Percentiles rank a stretch among this genome's conserved stretches.
Evolutionary conservation across 1,284 basidiomycete genomes (phyloP).

Genomic region (Tylopilus microsporus): DNA sequence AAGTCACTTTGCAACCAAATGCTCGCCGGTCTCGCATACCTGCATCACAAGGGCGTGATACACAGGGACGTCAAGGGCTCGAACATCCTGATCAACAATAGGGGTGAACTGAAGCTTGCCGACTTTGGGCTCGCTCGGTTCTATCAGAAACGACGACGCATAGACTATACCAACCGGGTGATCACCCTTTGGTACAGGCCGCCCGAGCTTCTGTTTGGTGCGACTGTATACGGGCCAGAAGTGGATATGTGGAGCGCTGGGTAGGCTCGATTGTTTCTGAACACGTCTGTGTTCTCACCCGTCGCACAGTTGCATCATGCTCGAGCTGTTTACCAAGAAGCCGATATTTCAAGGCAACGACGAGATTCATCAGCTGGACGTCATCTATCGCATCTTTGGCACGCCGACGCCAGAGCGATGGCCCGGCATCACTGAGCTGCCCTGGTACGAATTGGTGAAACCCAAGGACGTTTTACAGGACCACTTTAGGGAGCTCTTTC

Average conservation of each 20-base stretch:
- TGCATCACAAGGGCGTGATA: conserved; percentile 92
- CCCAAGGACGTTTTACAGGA: conserved; percentile 71
- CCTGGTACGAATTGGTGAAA: conserved; percentile 98
- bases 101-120: conserved; percentile 90
- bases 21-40: conserved; percentile 87
- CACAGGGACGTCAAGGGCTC: conserved; percentile 99
- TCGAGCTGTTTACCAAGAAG: conserved; percentile 93
- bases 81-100: conserved; percentile 93
- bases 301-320: conserved; percentile 84
- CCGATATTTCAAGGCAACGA: conserved; percentile 95
- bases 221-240: conserved; percentile 94
- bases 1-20: conserved; percentile 96
- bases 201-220: conserved; percentile 92
- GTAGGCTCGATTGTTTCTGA: conserved; percentile 37
- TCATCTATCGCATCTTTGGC: conserved; percentile 87
- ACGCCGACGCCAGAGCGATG: conserved; percentile 82
- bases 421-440: conserved; percentile 78
- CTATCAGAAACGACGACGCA: conserved; percentile 84
- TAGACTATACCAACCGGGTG: conserved; percentile 97
- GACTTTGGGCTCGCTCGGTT: conserved; percentile 98
- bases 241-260: conserved; percentile 99
- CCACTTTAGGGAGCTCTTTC: conserved; percentile 73
- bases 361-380: conserved; percentile 94
- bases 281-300: neutral
- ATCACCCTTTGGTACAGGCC: conserved; percentile 99